Evolutionary conservation across 768 basidiomycete species (phyloP), one percentile per base, ranked within the genome.

Genomic region (Suillus decipiens): DNA sequence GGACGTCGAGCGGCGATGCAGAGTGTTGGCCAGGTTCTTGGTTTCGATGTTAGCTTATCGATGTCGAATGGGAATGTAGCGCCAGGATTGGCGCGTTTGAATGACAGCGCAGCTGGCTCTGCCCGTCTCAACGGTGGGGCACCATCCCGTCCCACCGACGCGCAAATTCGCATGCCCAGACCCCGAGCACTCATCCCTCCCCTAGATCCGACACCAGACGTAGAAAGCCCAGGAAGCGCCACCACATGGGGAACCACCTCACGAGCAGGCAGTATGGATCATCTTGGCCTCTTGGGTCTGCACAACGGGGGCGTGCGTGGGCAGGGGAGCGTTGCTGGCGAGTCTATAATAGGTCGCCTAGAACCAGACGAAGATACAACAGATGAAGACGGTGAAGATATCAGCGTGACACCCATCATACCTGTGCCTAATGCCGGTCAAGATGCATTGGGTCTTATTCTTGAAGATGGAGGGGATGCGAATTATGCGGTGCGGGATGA

Each of bases 221-320:
- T 63, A 55, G 73, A 72, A 28, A 76, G 73, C 10, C 75, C 74
- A 11, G 67, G 74, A 60, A 76, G 74, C 63, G 74, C 72, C 63
- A 75, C 75, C 19, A 77, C 76, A 1, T 77, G 76, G 76, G 76
- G 76, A 43, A 77, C 76, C n/a, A 60, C 67, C 17, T 68, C 73
- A 67, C 28, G 47, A 41, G 71, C 64, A 31, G 68, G 66, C 14
- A 72, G 72, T 28, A 67, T 75, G 67, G 43, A 61, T 54, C 74
- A 75, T 28, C 71, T 77, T 22, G 72, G 74, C 1, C 71, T 77
- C 24, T 36, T 75, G 19, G 74, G 76, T 10, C 70, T 74, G 11
- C 74, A 74, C 63, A 70, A 73, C 22, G 75, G 73, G 19, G 71
- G 73, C 5, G 63, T 42, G 62, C 68, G 73, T 39, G 72, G 70